These are phyloP conservation scores for Rhipidocladum racemiflorum DNA, from an alignment of 176 grass and related monocot species.

Conservation along the genomic window DNA sequence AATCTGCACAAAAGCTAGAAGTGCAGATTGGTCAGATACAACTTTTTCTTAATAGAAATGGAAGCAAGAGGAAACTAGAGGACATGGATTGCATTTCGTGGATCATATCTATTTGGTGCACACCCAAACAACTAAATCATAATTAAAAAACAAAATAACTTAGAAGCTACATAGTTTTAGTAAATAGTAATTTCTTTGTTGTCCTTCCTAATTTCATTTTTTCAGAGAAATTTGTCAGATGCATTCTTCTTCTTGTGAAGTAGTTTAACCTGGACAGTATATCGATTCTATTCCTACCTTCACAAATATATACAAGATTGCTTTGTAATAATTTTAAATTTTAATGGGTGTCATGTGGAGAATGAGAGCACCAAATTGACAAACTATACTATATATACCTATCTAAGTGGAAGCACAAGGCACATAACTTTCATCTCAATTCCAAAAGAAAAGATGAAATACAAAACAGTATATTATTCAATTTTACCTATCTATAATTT, in stretches of 20 bases:
- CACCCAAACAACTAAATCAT: neutral
- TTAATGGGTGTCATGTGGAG: neutral
- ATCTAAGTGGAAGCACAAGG: neutral
- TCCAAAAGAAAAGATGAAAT: neutral
- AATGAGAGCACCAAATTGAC: neutral
- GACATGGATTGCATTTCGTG: neutral
- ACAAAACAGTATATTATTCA: neutral
- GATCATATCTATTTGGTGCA: neutral
- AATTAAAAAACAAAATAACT: neutral
- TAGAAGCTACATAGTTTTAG: neutral
- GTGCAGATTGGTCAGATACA: neutral
- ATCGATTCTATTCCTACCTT: neutral
- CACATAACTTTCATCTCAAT: neutral
- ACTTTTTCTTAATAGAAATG: neutral
- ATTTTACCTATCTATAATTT: conserved; percentile 88
- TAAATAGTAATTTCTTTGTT: no score
- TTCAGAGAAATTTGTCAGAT: neutral
- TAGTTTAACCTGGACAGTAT: neutral
- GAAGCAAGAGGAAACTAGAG: neutral
- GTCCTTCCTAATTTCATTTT: neutral
- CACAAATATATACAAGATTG: neutral
- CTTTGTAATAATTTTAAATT: neutral
- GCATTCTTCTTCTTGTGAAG: neutral
- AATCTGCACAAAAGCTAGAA: neutral
- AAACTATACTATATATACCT: neutral